Evolutionary conservation across 805 yeast species (phyloP).

Genomic region (Groenewaldozyma tartarivorans): DNA sequence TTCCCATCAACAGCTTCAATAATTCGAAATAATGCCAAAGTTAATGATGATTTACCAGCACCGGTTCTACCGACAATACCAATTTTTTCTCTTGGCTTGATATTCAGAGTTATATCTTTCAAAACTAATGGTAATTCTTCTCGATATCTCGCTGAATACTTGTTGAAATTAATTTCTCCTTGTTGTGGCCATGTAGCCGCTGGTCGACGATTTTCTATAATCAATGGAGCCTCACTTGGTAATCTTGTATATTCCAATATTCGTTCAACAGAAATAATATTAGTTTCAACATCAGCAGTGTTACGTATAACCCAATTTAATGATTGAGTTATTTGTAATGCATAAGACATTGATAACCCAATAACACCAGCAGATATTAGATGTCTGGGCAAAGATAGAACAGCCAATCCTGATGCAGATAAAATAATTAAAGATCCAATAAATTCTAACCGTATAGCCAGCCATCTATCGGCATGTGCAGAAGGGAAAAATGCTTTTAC

Average conservation of each 20-base stretch:
- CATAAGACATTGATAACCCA: slow-evolving; percentile 82
- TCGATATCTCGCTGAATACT: slow-evolving; percentile 65
- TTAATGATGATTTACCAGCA: slow-evolving; percentile 75
- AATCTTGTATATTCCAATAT: slow-evolving; percentile 26
- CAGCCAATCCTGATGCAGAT: slow-evolving; percentile 67
- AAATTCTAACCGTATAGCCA: slow-evolving; percentile 78
- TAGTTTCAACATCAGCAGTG: slow-evolving; percentile 90
- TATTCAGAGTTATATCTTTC: slow-evolving; percentile 50
- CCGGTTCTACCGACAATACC: slow-evolving; percentile 91
- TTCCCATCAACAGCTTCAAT: slow-evolving; percentile 43
- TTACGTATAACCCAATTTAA: slow-evolving; percentile 85
- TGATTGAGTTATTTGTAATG: slow-evolving; percentile 75
- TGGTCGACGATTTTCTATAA: slow-evolving; percentile 56
- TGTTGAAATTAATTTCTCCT: slow-evolving; percentile 54
- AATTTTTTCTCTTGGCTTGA: slow-evolving; percentile 66
- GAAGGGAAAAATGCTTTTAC: slow-evolving; percentile 79
- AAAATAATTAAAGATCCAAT: slow-evolving; percentile 75
- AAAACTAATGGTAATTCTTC: slow-evolving; percentile 63
- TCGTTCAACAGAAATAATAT: slow-evolving; percentile 79
- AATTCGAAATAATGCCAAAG: slow-evolving; percentile 61
- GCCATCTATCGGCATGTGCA: slow-evolving; percentile 82
- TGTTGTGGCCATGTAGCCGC: slow-evolving; percentile 56
- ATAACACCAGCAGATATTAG: slow-evolving; percentile 68
- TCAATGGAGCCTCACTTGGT: slow-evolving; percentile 55
- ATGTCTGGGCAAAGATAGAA: slow-evolving; percentile 44